Percentiles rank a stretch among this genome's conserved stretches.
These are phyloP conservation scores for Sporothrix inflata DNA, from an alignment of 2,329 filamentous ascomycete species.

Conservation along the genomic window DNA sequence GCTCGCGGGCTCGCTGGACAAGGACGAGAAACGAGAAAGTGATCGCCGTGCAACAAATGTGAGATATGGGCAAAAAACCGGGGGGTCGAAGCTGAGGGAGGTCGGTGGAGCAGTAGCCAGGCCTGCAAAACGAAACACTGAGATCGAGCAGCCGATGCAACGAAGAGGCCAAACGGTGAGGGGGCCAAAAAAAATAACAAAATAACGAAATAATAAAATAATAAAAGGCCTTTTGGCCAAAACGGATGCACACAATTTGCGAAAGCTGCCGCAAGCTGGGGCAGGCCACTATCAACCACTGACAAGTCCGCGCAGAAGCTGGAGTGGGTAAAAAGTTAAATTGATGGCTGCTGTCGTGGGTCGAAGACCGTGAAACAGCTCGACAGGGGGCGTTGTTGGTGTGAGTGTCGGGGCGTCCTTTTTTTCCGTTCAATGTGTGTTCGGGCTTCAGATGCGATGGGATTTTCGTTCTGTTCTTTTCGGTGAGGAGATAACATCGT, in stretches of 20 bases:
- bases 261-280: neutral
- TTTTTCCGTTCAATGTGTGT: neutral
- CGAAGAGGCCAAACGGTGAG: conserved; percentile 1
- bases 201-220: neutral
- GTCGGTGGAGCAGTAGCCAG: conserved; percentile 3
- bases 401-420: neutral
- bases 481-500: neutral
- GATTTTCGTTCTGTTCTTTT: neutral
- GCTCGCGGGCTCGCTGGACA: neutral
- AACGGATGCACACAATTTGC: conserved; percentile 24
- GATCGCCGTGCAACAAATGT: conserved; percentile 8
- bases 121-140: conserved; percentile 17
- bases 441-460: conserved; percentile 9
- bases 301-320: conserved; percentile 12
- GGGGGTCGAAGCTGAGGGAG: neutral
- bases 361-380: conserved; percentile 16
- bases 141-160: conserved; percentile 18
- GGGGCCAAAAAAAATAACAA: neutral
- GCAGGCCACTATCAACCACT: neutral
- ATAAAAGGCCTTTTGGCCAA: no score
- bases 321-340: conserved; percentile 25
- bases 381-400: conserved; percentile 5
- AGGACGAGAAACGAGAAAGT: neutral
- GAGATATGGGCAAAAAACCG: neutral
- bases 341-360: conserved; percentile 23